These are phyloP conservation scores for Leishmania lainsoni DNA, from an alignment of 208 protist genomes.

Conservation along the genomic window DNA sequence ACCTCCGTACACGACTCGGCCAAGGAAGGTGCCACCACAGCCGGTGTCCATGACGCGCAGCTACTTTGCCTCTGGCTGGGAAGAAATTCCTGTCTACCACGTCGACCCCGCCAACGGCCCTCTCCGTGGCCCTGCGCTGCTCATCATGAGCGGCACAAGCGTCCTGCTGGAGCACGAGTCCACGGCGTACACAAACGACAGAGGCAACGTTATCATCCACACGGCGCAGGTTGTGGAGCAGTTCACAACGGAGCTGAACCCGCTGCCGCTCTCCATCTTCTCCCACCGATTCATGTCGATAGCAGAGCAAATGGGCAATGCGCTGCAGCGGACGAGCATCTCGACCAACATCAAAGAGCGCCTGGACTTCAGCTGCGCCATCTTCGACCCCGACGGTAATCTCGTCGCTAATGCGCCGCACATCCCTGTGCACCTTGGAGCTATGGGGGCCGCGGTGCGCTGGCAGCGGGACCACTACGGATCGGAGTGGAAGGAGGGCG, in stretches of 20 bases:
- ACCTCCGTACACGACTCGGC: slow-evolving; percentile 39
- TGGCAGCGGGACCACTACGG: slow-evolving; percentile 75
- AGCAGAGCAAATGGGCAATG: slow-evolving; percentile 97
- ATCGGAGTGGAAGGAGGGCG: slow-evolving; percentile 80
- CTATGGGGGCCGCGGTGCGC: slow-evolving; percentile 93
- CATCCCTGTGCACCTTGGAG: slow-evolving; percentile 96
- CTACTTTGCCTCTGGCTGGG: slow-evolving; percentile 57
- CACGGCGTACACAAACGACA: slow-evolving; percentile 72
- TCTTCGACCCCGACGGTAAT: slow-evolving; percentile 91
- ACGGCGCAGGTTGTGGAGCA: slow-evolving; percentile 43
- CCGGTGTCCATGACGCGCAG: slow-evolving; percentile 25
- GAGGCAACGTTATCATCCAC: slow-evolving; percentile 83
- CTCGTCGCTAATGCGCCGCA: slow-evolving; percentile 97
- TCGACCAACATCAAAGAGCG: slow-evolving; percentile 97
- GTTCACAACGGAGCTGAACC: slow-evolving; percentile 57
- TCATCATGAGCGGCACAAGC: slow-evolving; percentile 91
- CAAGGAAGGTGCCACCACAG: slow-evolving; percentile 25
- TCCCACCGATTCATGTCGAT: slow-evolving; percentile 97
- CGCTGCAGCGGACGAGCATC: slow-evolving; percentile 94
- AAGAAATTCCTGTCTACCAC: slow-evolving; percentile 67
- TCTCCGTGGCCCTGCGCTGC: slow-evolving; percentile 88
- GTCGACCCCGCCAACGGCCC: slow-evolving; percentile 44
- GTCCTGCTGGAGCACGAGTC: slow-evolving; percentile 90
- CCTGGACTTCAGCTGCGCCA: slow-evolving; percentile 90
- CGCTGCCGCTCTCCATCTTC: slow-evolving; percentile 94